phyloP scores from a whole-genome alignment of 2,329 filamentous ascomycete genomes.

The Alternaria longipes region DNA sequence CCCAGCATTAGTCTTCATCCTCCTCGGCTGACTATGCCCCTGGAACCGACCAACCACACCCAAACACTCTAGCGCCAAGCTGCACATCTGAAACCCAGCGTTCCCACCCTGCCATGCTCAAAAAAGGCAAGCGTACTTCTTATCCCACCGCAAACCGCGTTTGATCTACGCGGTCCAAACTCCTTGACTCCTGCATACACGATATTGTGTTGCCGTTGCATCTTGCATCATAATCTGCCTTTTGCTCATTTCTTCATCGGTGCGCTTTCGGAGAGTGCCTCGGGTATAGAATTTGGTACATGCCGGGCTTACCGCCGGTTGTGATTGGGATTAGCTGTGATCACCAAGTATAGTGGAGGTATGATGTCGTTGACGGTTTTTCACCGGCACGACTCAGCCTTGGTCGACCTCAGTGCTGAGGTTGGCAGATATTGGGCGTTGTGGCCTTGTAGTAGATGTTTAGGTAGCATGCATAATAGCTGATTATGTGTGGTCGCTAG shows the following conservation, averaged over 20 bases:
- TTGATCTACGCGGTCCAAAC: slow-evolving; percentile 18
- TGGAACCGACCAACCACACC: slow-evolving; percentile 10
- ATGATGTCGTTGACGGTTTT: background rate
- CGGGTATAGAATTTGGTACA: background rate
- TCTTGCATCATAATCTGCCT: background rate
- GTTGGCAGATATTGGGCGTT: background rate
- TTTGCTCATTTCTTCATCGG: background rate
- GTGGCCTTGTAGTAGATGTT: background rate
- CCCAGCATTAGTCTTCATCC: background rate
- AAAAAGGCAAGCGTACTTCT: background rate
- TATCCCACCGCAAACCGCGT: slow-evolving; percentile 5
- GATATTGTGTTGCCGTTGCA: slow-evolving; percentile 5
- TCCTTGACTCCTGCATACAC: slow-evolving; percentile 8
- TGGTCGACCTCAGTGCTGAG: background rate
- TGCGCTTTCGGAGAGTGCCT: background rate
- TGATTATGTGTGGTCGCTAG: background rate
- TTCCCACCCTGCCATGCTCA: background rate
- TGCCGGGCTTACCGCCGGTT: background rate
- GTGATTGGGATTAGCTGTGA: background rate
- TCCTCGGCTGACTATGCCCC: background rate
- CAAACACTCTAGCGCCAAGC: slow-evolving; percentile 14
- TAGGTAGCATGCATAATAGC: background rate
- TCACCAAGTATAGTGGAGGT: background rate
- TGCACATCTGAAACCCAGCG: slow-evolving; percentile 14
- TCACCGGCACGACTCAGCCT: background rate